A percentile compares a stretch with the other conserved stretches of the same genome.
phyloP scores from a whole-genome alignment of 805 yeast species.

The Ogataea neopini region DNA sequence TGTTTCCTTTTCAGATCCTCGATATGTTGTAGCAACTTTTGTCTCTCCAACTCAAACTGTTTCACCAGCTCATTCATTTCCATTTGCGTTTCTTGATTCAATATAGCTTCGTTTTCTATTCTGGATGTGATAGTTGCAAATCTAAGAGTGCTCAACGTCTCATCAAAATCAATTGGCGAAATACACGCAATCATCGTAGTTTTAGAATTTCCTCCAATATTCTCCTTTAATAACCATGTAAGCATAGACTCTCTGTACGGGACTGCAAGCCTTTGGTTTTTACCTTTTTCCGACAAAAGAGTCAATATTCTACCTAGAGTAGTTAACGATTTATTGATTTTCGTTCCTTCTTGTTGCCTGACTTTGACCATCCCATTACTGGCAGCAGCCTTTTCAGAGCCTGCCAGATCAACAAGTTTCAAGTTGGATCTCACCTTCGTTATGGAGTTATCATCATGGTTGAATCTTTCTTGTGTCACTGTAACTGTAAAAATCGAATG shows the following conservation, averaged over 20 bases:
- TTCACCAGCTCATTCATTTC: slow-evolving; percentile 36
- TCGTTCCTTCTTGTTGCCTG: slow-evolving; percentile 71
- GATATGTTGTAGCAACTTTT: slow-evolving; percentile 22
- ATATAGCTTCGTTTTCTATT: slow-evolving; percentile 61
- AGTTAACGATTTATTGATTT: slow-evolving; percentile 75
- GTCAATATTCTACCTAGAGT: slow-evolving; percentile 72
- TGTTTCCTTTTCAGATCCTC: slow-evolving; percentile 13
- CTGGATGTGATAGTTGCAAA: slow-evolving; percentile 77
- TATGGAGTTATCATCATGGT: slow-evolving; percentile 32
- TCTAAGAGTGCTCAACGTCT: slow-evolving; percentile 70
- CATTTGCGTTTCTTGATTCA: slow-evolving; percentile 44
- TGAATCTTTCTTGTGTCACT: slow-evolving; percentile 57
- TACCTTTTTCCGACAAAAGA: slow-evolving; percentile 42
- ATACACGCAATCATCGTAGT: slow-evolving; percentile 89
- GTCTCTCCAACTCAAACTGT: slow-evolving; percentile 30
- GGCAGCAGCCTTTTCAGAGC: slow-evolving; percentile 69
- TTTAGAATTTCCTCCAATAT: slow-evolving; percentile 77
- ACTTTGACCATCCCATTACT: slow-evolving; percentile 52
- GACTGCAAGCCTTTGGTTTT: slow-evolving; percentile 36
- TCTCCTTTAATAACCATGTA: slow-evolving; percentile 75
- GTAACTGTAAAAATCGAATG: slow-evolving; percentile 75
- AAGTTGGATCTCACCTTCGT: slow-evolving; percentile 53
- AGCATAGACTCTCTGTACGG: slow-evolving; percentile 77
- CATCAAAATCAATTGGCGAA: slow-evolving; percentile 77
- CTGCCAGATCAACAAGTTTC: slow-evolving; percentile 75